Percentiles rank a stretch among this genome's conserved stretches.
Evolutionary conservation across 805 yeast species (phyloP).

Genomic region (Candida mattraensis): DNA sequence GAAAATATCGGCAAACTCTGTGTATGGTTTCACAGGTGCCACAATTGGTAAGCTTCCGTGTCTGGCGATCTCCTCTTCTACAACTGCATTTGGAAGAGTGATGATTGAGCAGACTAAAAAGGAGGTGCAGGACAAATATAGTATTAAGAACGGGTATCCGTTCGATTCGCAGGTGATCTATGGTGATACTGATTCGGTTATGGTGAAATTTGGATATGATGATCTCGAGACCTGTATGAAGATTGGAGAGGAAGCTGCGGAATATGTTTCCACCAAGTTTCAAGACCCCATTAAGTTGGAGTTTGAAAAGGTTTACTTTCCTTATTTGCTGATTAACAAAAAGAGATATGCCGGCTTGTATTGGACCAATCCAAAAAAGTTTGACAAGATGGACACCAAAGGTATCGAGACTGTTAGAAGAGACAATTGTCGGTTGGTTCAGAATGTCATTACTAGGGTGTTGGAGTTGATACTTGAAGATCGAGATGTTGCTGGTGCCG

Average conservation of each 20-base stretch:
- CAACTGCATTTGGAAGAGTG: conserved; percentile 92
- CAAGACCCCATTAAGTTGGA: conserved; percentile 88
- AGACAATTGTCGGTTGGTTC: conserved; percentile 94
- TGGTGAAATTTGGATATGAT: conserved; percentile 91
- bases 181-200: conserved; percentile 99
- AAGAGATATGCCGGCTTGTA: conserved; percentile 96
- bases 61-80: conserved; percentile 92
- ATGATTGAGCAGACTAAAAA: conserved; percentile 93
- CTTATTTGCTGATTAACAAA: conserved; percentile 89
- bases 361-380: conserved; percentile 92
- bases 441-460: conserved; percentile 90
- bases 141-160: conserved; percentile 78
- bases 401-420: conserved; percentile 98
- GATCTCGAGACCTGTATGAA: conserved; percentile 85
- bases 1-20: conserved; percentile 96
- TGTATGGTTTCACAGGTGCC: conserved; percentile 98
- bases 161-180: conserved; percentile 88
- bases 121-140: conserved; percentile 78
- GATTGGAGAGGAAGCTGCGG: conserved; percentile 94
- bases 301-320: conserved; percentile 95
- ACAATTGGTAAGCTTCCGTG: conserved; percentile 97
- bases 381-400: conserved; percentile 96
- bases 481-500: conserved; percentile 82
- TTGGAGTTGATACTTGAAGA: conserved; percentile 82
- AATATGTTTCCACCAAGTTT: conserved; percentile 74